Evolutionary conservation across 176 grass and related monocot species (phyloP).

Genomic region (Musa troglodytarum): DNA sequence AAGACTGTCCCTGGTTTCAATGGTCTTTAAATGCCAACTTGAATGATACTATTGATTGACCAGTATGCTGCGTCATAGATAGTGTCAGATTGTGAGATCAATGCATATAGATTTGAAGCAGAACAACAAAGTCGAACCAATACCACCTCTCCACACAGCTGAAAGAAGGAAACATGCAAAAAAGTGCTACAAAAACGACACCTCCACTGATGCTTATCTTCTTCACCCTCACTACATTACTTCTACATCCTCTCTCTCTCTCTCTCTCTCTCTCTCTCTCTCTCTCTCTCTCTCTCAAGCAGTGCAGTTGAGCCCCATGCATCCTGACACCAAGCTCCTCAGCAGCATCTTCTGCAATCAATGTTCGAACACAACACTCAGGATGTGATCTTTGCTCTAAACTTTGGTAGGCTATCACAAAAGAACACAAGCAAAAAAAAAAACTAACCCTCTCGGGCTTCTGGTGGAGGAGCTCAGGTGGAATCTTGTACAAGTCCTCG

Average conservation of each 20-base stretch:
- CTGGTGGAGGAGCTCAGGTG: neutral
- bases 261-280: neutral
- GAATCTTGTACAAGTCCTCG: conserved; percentile 3
- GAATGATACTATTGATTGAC: too few species aligned
- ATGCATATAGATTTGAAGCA: neutral
- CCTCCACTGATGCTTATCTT: neutral
- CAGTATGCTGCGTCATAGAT: too few species aligned
- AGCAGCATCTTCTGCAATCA: neutral
- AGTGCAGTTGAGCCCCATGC: neutral
- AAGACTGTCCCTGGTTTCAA: neutral
- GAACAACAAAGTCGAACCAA: neutral
- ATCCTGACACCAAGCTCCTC: neutral
- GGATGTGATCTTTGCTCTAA: neutral
- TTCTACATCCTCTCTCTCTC: neutral
- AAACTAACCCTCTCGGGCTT: neutral
- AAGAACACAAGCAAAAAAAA: neutral
- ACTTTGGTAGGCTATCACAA: neutral
- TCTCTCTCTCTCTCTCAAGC: neutral
- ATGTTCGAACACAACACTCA: neutral
- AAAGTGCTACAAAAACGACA: neutral
- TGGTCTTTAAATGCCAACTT: too few species aligned
- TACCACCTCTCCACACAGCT: neutral
- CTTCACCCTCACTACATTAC: neutral
- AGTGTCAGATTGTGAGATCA: too few species aligned
- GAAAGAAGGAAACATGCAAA: neutral